phyloP scores from a whole-genome alignment of 768 basidiomycete genomes.

The Lentinula sp. region DNA sequence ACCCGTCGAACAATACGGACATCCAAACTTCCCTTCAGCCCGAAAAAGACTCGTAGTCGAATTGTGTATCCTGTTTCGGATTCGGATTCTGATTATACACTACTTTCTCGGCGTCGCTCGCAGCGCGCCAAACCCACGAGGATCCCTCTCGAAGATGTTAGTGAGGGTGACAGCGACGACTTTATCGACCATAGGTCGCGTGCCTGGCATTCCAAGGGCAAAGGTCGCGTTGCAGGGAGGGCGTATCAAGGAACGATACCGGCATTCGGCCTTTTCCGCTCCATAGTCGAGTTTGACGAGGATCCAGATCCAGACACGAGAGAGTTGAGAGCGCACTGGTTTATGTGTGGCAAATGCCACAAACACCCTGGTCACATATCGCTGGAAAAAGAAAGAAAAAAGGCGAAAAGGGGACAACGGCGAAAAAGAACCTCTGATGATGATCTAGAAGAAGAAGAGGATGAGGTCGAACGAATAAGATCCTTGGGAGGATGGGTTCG shows the following conservation, averaged over 20 bases:
- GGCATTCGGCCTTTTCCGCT: conserved; percentile 40
- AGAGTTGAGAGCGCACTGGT: conserved; percentile 54
- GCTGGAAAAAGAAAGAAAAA: conserved; percentile 30
- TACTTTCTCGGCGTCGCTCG: conserved; percentile 39
- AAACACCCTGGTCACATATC: conserved; percentile 49
- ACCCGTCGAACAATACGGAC: conserved; percentile 12
- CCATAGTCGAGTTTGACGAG: conserved; percentile 34
- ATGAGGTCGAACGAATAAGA: conserved; percentile 44
- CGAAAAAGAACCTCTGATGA: conserved; percentile 38
- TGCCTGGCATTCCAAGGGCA: conserved; percentile 2
- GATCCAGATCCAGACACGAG: conserved; percentile 53
- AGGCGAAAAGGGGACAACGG: conserved; percentile 31
- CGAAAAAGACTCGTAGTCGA: conserved; percentile 49
- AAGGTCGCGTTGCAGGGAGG: conserved; percentile 4
- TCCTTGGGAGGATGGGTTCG: conserved; percentile 76
- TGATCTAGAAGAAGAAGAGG: conserved; percentile 47
- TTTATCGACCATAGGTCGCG: conserved; percentile 17
- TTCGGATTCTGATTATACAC: conserved; percentile 26
- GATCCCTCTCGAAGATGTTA: conserved; percentile 24
- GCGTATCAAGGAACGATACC: conserved; percentile 21
- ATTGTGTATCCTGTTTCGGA: conserved; percentile 20
- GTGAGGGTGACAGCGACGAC: conserved; percentile 19
- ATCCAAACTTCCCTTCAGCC: conserved; percentile 57
- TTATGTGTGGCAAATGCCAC: conserved; percentile 69
- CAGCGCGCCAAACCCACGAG: conserved; percentile 34